phyloP scores from a whole-genome alignment of 2,329 filamentous ascomycete species.

The Xylaria sp. region DNA sequence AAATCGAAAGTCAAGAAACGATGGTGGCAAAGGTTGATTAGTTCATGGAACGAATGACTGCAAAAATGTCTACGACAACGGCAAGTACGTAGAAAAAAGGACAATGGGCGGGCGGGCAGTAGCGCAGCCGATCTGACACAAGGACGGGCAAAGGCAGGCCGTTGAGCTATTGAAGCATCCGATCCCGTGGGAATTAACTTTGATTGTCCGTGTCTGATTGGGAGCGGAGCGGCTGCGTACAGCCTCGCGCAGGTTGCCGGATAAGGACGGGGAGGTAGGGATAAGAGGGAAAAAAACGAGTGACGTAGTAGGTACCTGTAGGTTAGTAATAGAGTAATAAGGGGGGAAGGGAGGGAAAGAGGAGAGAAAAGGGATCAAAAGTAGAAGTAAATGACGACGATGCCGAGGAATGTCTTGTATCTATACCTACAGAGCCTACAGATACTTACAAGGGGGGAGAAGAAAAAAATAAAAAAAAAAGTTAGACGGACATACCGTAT shows the following conservation, averaged over 20 bases:
- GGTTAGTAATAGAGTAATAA: conserved; percentile 20
- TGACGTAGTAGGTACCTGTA: too few species aligned
- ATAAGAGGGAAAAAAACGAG: neutral
- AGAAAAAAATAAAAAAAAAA: too few species aligned
- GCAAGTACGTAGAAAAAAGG: conserved; percentile 29
- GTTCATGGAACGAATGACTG: conserved; percentile 6
- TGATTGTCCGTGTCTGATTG: conserved; percentile 28
- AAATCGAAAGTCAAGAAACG: neutral
- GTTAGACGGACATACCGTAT: neutral
- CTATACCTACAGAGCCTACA: too few species aligned
- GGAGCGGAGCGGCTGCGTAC: conserved; percentile 32
- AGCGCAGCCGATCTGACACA: conserved; percentile 33
- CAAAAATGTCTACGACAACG: conserved; percentile 13
- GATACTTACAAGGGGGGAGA: too few species aligned
- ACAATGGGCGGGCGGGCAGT: conserved; percentile 34
- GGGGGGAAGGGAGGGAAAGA: conserved; percentile 13
- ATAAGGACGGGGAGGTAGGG: conserved; percentile 26
- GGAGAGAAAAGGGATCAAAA: neutral
- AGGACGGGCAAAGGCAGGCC: conserved; percentile 25
- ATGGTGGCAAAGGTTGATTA: conserved; percentile 1
- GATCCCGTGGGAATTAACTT: conserved; percentile 25
- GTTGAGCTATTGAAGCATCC: conserved; percentile 34
- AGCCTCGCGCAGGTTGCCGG: conserved; percentile 29
- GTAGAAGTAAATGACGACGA: conserved; percentile 10
- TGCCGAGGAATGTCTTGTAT: conserved; percentile 13